Base-by-base conservation (phyloP, 164 flowering plant species). In the Vitis cinerea region DNA sequence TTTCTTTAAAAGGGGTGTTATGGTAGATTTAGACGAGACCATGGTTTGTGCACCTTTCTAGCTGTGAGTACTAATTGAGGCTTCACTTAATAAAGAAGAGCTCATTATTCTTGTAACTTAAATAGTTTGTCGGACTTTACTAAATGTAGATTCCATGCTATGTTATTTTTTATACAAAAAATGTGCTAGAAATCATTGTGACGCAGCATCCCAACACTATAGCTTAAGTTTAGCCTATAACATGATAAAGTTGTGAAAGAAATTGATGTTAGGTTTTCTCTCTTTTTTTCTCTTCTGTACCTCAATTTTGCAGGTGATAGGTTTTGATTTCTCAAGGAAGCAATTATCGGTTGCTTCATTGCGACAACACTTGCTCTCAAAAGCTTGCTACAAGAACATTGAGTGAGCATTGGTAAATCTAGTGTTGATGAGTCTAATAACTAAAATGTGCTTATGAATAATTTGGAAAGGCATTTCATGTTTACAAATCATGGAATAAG, bases 381-480 rank as follows among this genome's bases (percentile, higher is more conserved):
- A 83, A 49, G 61, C 83, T 44, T 90, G 90, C 84, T 83, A 78
- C 87, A 77, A 80, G 69, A 93, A 90, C 71, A 91, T 95, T 50
- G 87, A 84, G 98, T 93, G 97, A 95, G 98, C 83, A 83, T 72
- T 76, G 92, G 89, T 88, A 84, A 83, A 79, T 73, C 66, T 72
- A 10, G 65, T 37, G 44, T 37, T 37, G 44, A 37, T 37, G 4
- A 6, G 44, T 37, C 44, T 61, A 3, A 14, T 55, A 50, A 50
- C 10, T 9, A 10, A 8, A 51, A 52, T 23, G 5, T 9, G 17
- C 8, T 37, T 37, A 37, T 3, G 4, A 37, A 37, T 3, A 37
- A 37, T 37, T 37, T 37, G 15, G 7, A 61, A 31, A 37, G 23
- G 2, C 47, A 2, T 62, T 10, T 44, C 27, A 6, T 62, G 11